Evolutionary conservation across 2,329 filamentous ascomycete genomes (phyloP).

Genomic region (Neopestalotiopsis rosae): DNA sequence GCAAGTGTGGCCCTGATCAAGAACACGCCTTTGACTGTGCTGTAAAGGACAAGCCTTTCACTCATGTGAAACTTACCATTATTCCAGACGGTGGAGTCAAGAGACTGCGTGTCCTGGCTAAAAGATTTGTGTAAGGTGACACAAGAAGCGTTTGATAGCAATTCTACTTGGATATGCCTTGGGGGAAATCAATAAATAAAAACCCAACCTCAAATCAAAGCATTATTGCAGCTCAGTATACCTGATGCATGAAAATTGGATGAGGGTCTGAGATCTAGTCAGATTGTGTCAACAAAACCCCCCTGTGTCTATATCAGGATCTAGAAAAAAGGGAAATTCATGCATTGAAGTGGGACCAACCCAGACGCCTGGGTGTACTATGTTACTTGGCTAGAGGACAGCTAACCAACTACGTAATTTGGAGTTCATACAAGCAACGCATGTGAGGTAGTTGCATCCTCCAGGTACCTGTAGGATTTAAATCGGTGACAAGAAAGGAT

Average conservation of each 20-base stretch:
- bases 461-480: not conserved
- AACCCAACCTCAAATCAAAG: not conserved
- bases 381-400: not conserved
- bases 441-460: not conserved
- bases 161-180: not conserved
- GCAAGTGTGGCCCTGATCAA: constrained; percentile 73
- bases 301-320: not conserved
- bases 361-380: not conserved
- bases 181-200: not conserved
- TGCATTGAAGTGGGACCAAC: constrained; percentile 18
- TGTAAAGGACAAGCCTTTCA: constrained; percentile 66
- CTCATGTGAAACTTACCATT: constrained; percentile 88
- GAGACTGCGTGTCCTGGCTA: constrained; percentile 79
- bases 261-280: not conserved
- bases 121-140: constrained; percentile 47
- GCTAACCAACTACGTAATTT: not conserved
- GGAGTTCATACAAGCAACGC: not conserved
- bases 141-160: not conserved
- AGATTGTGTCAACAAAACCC: not conserved
- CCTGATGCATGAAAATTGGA: not conserved
- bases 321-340: constrained; percentile 22
- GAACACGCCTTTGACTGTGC: constrained; percentile 70
- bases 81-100: constrained; percentile 95
- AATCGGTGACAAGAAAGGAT: no score
- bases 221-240: no score